Evolutionary conservation across 2,329 filamentous ascomycete species (phyloP), one percentile per base, ranked within the genome.

Genomic region (Pseudopyrenochaeta lycopersici): DNA sequence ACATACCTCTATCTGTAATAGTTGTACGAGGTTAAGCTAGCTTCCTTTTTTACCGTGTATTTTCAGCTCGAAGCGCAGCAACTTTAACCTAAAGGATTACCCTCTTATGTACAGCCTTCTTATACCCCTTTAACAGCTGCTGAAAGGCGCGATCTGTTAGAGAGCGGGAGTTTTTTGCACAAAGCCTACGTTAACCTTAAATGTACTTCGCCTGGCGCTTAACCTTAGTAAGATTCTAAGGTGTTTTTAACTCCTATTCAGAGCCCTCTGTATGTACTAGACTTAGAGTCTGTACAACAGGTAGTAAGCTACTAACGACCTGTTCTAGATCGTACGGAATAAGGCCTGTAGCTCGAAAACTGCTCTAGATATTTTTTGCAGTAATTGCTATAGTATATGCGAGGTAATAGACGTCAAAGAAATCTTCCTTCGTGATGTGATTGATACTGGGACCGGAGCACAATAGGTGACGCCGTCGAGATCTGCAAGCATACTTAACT

Each of bases 331-430:
- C 42, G 42, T 67, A 63, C 54, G 66, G 72, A 46, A 73, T 53
- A 54, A 77, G 58, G 20, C 74, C 58, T 62, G 70, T 66, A 52
- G 61, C 67, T 62, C 54, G 46, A 61, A 76, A 75, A 49, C 61
- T 58, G 66, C 46, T 51, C 40, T 58, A 35, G 33, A 69, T 67
- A 53, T 75, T 75, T 46, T 57, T 43, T 40, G 53, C n/a, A 42
- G 59, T 74, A 46, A 76, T 60, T 46, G 59, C 55, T 35, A 54
- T n/a, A 7, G 49, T 42, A 62, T 61, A 69, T 21, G 68, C 70
- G 31, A 56, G 56, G 21, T 56, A 49, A 58, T 68, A 74, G 44
- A 58, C 60, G 49, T 55, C 51, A 49, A 68, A 51, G 38, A 63
- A 65, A 33, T 56, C 50, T 29, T 52, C 38, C 40, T 64, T 64